Conservation (phyloP, 2,329 filamentous ascomycete species). For the Fusarium tricinctum region DNA sequence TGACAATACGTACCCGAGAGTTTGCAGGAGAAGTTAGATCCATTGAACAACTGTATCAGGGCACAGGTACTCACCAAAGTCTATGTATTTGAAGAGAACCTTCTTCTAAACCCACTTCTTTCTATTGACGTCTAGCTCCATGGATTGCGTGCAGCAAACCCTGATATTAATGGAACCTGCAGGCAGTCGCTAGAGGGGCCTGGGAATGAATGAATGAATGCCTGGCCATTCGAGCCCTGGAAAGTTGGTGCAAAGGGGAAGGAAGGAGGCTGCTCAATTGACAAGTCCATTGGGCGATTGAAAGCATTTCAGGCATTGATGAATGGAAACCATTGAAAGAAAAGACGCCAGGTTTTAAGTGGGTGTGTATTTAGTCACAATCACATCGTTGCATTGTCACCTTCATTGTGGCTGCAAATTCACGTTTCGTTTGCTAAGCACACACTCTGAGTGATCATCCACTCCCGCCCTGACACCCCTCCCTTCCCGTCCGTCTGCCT, state of each 20-base stretch:
- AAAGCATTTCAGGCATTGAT: conserved; percentile 26
- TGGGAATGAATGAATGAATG: conserved; percentile 19
- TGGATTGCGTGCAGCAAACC: conserved; percentile 38
- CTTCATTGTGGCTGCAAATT: conserved; percentile 31
- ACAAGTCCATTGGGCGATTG: conserved; percentile 25
- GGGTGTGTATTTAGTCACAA: conserved; percentile 17
- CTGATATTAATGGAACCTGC: conserved; percentile 34
- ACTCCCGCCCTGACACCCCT: conserved; percentile 23
- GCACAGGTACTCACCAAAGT: conserved; percentile 10
- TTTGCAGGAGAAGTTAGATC: neutral
- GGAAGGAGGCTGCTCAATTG: conserved; percentile 32
- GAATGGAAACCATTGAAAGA: conserved; percentile 11
- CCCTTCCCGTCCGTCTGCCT: conserved; percentile 31
- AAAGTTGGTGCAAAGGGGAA: conserved; percentile 44
- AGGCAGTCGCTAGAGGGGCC: conserved; percentile 33
- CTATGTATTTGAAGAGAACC: neutral
- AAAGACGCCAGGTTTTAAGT: conserved; percentile 6
- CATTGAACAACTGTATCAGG: neutral
- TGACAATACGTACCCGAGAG: neutral
- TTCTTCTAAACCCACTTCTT: neutral
- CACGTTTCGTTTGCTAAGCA: conserved; percentile 32
- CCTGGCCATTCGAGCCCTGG: conserved; percentile 33
- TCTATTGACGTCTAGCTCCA: neutral
- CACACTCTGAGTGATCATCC: conserved; percentile 2
- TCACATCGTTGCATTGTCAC: conserved; percentile 32